These are phyloP conservation scores for Samsoniella hepiali DNA, from an alignment of 2,329 filamentous ascomycete genomes.

Conservation along the genomic window DNA sequence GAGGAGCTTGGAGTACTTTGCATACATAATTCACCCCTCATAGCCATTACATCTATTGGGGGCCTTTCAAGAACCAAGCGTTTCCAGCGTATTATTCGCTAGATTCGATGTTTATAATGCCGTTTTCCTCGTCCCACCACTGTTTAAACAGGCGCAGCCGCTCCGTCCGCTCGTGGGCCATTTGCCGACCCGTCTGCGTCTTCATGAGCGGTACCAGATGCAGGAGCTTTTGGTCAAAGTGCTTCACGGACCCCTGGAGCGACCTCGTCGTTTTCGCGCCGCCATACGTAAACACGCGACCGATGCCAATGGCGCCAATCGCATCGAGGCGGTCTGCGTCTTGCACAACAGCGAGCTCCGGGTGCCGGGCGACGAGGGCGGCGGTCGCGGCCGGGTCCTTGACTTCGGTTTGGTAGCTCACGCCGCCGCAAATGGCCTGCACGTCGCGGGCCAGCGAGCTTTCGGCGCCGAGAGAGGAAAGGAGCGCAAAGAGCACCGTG, in stretches of 20 bases:
- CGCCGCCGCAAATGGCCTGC: constrained; percentile 68
- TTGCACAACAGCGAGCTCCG: constrained; percentile 71
- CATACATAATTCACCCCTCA: not conserved
- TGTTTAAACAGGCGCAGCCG: constrained; percentile 50
- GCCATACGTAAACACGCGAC: constrained; percentile 55
- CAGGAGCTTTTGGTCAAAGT: constrained; percentile 75
- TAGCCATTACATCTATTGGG: not conserved
- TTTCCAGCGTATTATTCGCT: not conserved
- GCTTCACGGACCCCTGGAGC: constrained; percentile 64
- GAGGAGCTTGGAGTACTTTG: not conserved
- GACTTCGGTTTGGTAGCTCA: constrained; percentile 73
- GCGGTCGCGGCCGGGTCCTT: constrained; percentile 59
- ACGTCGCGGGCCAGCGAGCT: constrained; percentile 60
- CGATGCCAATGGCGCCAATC: constrained; percentile 82
- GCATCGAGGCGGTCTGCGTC: constrained; percentile 90
- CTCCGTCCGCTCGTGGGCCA: constrained; percentile 53
- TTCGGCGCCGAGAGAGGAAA: constrained; percentile 56
- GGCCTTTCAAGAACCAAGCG: too few relatives aligned
- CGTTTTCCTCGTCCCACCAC: constrained; percentile 46
- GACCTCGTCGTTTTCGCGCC: constrained; percentile 60
- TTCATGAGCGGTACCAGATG: constrained; percentile 63
- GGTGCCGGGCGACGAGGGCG: constrained; percentile 56
- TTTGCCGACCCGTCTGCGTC: constrained; percentile 50
- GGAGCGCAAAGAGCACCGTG: constrained; percentile 53
- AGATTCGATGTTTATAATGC: not conserved